Evolutionary conservation across 1,139 yeast genomes (phyloP).

Genomic region (Blastobotrys arbuscula): DNA sequence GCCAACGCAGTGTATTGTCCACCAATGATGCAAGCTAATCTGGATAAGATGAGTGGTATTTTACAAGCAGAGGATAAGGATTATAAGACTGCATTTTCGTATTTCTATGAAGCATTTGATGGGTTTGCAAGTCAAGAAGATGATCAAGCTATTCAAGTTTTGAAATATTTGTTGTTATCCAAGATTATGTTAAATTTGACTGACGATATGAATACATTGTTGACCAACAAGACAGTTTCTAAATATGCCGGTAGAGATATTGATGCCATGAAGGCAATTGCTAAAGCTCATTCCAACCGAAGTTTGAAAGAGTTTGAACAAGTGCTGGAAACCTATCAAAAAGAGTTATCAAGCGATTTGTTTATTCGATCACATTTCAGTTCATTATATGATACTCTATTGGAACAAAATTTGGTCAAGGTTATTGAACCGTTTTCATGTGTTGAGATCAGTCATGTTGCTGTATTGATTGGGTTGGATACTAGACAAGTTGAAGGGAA

Average conservation of each 20-base stretch:
- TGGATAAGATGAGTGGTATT: conserved; percentile 93
- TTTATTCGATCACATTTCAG: conserved; percentile 89
- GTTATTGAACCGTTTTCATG: conserved; percentile 94
- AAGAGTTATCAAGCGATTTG: conserved; percentile 78
- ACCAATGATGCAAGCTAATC: conserved; percentile 87
- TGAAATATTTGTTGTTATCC: conserved; percentile 87
- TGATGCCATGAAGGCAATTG: conserved; percentile 93
- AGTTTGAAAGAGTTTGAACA: conserved; percentile 86
- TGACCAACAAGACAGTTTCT: conserved; percentile 72
- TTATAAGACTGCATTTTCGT: conserved; percentile 91
- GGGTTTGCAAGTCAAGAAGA: conserved; percentile 55
- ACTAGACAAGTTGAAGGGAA: conserved; percentile 90
- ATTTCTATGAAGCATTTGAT: conserved; percentile 92
- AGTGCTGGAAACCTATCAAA: conserved; percentile 63
- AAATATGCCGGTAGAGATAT: conserved; percentile 69
- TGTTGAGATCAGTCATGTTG: conserved; percentile 85
- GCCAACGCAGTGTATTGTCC: conserved; percentile 96
- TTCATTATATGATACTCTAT: conserved; percentile 84
- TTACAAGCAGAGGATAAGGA: conserved; percentile 96
- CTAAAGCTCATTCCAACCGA: conserved; percentile 83
- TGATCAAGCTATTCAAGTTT: conserved; percentile 63
- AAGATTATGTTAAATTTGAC: conserved; percentile 88
- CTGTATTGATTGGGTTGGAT: conserved; percentile 83
- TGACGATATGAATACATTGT: conserved; percentile 75
- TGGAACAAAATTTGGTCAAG: conserved; percentile 89